A percentile compares a stretch with the other conserved stretches of the same genome.
Conservation (phyloP, 176 grass and related monocot genomes). For the Triticum monococcum region DNA sequence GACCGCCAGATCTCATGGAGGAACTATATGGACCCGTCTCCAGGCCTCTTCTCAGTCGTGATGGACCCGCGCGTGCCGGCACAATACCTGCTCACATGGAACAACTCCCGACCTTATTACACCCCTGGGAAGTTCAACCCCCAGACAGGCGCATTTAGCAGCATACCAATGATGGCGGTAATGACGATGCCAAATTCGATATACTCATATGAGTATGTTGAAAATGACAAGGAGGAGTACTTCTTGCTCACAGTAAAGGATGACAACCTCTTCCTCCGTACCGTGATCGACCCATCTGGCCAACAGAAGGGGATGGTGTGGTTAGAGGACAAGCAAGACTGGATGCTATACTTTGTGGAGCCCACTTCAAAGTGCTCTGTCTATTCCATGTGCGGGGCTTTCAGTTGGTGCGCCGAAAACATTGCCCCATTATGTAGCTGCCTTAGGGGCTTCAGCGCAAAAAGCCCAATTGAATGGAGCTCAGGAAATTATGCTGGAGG, state of each 20-base stretch:
- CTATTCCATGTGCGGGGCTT: conserved; percentile 30
- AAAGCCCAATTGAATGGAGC: conserved; percentile 2
- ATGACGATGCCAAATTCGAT: background rate
- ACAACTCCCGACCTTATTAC: conserved; percentile 25
- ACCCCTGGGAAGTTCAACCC: background rate
- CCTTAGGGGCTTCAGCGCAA: conserved; percentile 18
- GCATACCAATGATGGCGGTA: conserved; percentile 5
- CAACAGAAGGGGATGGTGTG: background rate
- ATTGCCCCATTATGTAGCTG: conserved; percentile 21
- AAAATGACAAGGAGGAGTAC: background rate
- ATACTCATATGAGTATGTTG: background rate
- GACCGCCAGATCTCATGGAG: conserved; percentile 27
- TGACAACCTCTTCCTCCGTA: background rate
- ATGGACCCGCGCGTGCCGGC: conserved; percentile 10
- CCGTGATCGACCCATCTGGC: background rate
- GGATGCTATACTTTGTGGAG: conserved; percentile 15
- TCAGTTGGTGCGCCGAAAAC: conserved; percentile 27
- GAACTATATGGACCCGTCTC: background rate
- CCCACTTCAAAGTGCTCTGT: conserved; percentile 20
- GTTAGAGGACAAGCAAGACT: conserved; percentile 10
- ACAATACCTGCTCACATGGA: conserved; percentile 36
- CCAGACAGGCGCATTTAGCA: background rate
- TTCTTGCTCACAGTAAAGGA: background rate
- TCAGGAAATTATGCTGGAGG: conserved; percentile 15
- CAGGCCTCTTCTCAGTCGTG: conserved; percentile 26